phyloP scores from a whole-genome alignment of 2,329 filamentous ascomycete species.

The Pyrenochaeta sp. region DNA sequence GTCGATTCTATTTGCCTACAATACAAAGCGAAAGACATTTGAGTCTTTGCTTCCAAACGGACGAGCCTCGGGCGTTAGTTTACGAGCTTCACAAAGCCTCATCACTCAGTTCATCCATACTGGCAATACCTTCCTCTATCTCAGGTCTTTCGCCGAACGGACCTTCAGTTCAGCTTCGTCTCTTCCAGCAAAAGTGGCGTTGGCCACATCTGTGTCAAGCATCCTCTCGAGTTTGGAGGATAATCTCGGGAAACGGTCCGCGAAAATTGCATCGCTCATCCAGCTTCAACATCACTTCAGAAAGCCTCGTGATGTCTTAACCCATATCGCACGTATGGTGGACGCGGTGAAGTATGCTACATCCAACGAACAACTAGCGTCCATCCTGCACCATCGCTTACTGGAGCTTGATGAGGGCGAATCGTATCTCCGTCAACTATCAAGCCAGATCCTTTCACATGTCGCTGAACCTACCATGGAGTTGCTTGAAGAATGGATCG shows the following conservation, averaged over 20 bases:
- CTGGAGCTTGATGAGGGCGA: conserved; percentile 68
- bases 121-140: conserved; percentile 46
- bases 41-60: conserved; percentile 53
- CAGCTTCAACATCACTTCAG: conserved; percentile 51
- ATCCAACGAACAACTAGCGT: conserved; percentile 48
- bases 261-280: conserved; percentile 44
- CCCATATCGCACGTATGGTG: conserved; percentile 61
- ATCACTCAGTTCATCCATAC: conserved; percentile 52
- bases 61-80: conserved; percentile 60
- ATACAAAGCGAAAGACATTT: conserved; percentile 62
- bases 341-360: conserved; percentile 52
- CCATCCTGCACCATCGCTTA: conserved; percentile 45
- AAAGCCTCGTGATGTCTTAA: conserved; percentile 61
- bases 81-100: conserved; percentile 60
- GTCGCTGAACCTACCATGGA: conserved; percentile 72
- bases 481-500: conserved; percentile 77
- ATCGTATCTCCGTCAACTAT: conserved; percentile 66
- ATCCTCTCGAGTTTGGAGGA: conserved; percentile 53
- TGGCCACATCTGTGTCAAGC: conserved; percentile 50
- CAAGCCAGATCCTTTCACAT: conserved; percentile 70
- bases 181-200: conserved; percentile 50
- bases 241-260: conserved; percentile 41
- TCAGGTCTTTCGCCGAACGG: conserved; percentile 47
- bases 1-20: conserved; percentile 74
- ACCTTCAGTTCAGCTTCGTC: conserved; percentile 44